Evolutionary conservation across 805 yeast species (phyloP).

Genomic region (Aciculoconidium aculeatum): DNA sequence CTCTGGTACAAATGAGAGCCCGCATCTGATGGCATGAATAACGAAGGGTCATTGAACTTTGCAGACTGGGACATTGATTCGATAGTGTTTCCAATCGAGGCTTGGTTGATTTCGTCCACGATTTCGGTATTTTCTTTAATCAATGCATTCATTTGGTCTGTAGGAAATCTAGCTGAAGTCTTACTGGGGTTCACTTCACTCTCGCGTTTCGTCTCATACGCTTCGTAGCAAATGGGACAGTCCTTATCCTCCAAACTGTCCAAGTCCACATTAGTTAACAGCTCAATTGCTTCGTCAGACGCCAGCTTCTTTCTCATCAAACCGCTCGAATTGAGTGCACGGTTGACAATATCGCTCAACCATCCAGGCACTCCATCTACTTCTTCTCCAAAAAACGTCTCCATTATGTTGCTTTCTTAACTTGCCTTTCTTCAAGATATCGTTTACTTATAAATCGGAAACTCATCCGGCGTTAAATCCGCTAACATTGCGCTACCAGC

Average conservation of each 20-base stretch:
- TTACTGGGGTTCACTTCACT: constrained; percentile 2
- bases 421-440: no score
- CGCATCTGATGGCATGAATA: constrained; percentile 28
- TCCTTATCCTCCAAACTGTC: constrained; percentile 14
- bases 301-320: constrained; percentile 23
- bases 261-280: constrained; percentile 19
- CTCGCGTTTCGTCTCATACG: constrained; percentile 15
- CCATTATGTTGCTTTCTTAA: no score
- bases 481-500: no score
- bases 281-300: constrained; percentile 34
- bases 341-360: constrained; percentile 28
- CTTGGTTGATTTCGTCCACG: background rate
- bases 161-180: background rate
- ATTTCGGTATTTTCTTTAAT: constrained; percentile 1
- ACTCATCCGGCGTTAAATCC: no score
- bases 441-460: no score
- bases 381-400: constrained; percentile 4
- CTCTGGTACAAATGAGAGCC: constrained; percentile 18
- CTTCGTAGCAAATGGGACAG: constrained; percentile 39
- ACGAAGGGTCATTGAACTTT: constrained; percentile 25
- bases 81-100: background rate
- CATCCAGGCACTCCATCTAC: constrained; percentile 23
- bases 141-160: background rate
- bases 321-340: constrained; percentile 29
- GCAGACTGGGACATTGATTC: constrained; percentile 2